phyloP scores from a whole-genome alignment of 371 early-diverging fungal genomes.

The Haplosporangium sp. region DNA sequence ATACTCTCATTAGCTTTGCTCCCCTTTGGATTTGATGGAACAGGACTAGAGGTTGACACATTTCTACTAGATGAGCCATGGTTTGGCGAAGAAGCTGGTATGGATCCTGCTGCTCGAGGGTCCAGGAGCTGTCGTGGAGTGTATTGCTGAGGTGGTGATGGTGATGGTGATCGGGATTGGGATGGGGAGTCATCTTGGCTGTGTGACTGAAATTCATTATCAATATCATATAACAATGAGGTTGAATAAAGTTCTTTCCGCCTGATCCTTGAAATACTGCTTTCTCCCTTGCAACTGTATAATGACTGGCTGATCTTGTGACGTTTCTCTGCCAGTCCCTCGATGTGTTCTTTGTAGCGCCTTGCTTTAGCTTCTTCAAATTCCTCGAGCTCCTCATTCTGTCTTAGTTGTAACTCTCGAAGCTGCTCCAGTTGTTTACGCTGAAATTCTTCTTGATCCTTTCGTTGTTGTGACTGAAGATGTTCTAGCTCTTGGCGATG shows the following conservation, averaged over 20 bases:
- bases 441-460: conserved; percentile 47
- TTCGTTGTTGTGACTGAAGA: conserved; percentile 40
- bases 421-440: conserved; percentile 46
- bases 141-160: conserved; percentile 15
- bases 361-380: conserved; percentile 31
- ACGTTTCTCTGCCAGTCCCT: conserved; percentile 29
- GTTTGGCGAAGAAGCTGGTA: background rate
- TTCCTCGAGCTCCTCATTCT: conserved; percentile 35
- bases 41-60: background rate
- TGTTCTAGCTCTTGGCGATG: conserved; percentile 41
- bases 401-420: conserved; percentile 35
- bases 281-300: conserved; percentile 5
- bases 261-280: conserved; percentile 4
- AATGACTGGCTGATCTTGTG: conserved; percentile 17
- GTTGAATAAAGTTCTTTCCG: background rate
- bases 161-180: conserved; percentile 28
- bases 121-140: background rate
- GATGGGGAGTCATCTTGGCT: conserved; percentile 9
- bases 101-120: background rate
- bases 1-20: conserved; percentile 6
- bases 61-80: conserved; percentile 3
- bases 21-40: conserved; percentile 1
- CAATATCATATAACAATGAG: conserved; percentile 30
- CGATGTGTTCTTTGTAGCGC: conserved; percentile 27
- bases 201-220: conserved; percentile 24